A percentile compares a stretch with the other conserved stretches of the same genome.
Evolutionary conservation across 306 rosid species (phyloP).

Genomic region (Acacia melanoxylon): DNA sequence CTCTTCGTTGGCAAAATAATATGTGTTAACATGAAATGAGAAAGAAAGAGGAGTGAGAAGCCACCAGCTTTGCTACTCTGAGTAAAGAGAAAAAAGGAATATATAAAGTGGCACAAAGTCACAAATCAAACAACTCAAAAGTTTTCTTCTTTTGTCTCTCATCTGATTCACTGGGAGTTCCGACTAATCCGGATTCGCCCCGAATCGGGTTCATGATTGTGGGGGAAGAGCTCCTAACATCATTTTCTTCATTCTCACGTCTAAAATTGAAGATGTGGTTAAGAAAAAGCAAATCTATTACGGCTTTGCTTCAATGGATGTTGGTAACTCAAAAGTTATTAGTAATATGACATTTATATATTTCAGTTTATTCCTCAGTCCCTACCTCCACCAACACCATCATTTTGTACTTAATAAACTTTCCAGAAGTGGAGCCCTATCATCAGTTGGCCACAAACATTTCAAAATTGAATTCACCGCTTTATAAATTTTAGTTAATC

Average conservation of each 20-base stretch:
- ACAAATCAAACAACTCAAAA: constrained; percentile 1
- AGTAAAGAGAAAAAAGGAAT: not conserved
- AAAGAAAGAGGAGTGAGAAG: constrained; percentile 27
- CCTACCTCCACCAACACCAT: constrained; percentile 19
- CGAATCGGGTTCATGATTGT: too few relatives aligned
- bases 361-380: constrained; percentile 24
- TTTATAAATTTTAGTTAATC: not conserved
- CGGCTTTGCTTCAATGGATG: too few relatives aligned
- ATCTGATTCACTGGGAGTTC: too few relatives aligned
- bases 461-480: not conserved
- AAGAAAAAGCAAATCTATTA: too few relatives aligned
- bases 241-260: too few relatives aligned
- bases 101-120: constrained; percentile 3
- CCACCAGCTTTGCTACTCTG: constrained; percentile 19
- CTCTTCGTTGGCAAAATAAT: not conserved
- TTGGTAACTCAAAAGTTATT: not conserved
- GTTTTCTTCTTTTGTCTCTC: not conserved
- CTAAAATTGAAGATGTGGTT: too few relatives aligned
- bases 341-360: not conserved
- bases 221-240: too few relatives aligned
- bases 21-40: constrained; percentile 22
- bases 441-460: not conserved
- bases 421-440: not conserved
- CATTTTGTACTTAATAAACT: not conserved
- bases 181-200: too few relatives aligned